Evolutionary conservation across 1,139 yeast species (phyloP), one percentile per base, ranked within the genome.

Genomic region (Scheffersomyces insectosa): DNA sequence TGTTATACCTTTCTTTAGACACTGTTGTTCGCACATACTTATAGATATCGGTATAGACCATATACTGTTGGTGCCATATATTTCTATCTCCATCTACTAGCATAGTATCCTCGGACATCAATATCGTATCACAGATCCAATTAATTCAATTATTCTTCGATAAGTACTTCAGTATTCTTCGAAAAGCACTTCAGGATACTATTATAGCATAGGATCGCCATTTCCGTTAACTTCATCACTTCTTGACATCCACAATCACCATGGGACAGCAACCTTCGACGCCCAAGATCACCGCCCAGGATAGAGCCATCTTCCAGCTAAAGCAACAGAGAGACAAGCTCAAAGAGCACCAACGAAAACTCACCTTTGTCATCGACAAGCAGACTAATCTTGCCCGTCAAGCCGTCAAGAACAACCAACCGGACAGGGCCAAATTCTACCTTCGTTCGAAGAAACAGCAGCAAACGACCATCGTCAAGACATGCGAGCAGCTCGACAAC

Each of bases 261-360:
- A 74, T 74, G 79, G 79, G 79, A 33, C 76, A 72, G 47, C 71
- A 65, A 49, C 51, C 75, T 13, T 71, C 77, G 10, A 57, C 76
- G 8, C 80, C 83, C 2, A 79, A 77, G 56, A 82, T 90, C 28
- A 88, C 96, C 2, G 75, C 83, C 25, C 93, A 90, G 53, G 99
- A 93, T 59, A 79, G 75, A 55, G 97, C 97, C 0, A 78, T 93
- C 14, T 74, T 88, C 54, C 95, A 90, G 59, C 75, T 93, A 57
- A 93, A 93, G 60, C 74, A 86, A 36, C 97, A 95, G 55, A 75
- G 97, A 46, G 99, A 93, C 63, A 85, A 85, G 54, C 72, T 93
- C 37, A 81, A 80, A 49, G 87, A 85, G 60, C 87, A 89, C 52
- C 91, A 88, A 52, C 77, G 75, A 43, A 79, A 81, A 48, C 76